phyloP scores from a whole-genome alignment of 495 filamentous ascomycete genomes.

The Aspergillus hancockii region DNA sequence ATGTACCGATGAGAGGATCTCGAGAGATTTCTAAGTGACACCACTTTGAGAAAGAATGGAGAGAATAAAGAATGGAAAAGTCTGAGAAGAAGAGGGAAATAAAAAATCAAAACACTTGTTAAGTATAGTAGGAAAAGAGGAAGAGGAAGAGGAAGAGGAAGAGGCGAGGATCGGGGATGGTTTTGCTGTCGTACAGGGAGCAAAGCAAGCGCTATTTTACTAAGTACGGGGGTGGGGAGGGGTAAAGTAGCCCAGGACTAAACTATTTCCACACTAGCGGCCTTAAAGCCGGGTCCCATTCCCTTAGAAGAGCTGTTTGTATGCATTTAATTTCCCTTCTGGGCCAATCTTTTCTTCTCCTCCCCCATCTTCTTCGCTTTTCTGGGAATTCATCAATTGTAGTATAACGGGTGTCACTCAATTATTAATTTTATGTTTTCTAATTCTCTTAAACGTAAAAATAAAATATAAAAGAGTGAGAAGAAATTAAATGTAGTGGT shows the following conservation, averaged over 20 bases:
- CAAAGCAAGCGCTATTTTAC: neutral
- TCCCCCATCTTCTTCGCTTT: neutral
- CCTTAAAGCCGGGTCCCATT: conserved; percentile 1
- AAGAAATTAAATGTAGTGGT: neutral
- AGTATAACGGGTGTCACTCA: too few relatives aligned
- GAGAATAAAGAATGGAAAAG: neutral
- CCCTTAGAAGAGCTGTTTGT: neutral
- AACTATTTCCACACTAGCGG: conserved; percentile 13
- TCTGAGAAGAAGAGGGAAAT: neutral
- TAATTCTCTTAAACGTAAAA: too few relatives aligned
- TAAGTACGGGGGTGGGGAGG: conserved; percentile 30
- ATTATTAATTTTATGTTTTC: too few relatives aligned
- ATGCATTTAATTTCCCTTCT: neutral
- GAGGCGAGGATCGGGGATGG: neutral
- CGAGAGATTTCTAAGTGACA: neutral
- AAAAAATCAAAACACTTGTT: neutral
- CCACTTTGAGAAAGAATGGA: neutral
- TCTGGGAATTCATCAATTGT: neutral
- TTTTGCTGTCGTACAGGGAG: conserved; percentile 3
- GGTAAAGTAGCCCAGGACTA: conserved; percentile 18
- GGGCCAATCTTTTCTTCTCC: neutral
- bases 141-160: conserved; percentile 14
- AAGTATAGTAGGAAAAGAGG: conserved; percentile 9
- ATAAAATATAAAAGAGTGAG: too few relatives aligned
- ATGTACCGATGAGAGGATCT: neutral